phyloP scores from a whole-genome alignment of 2,329 filamentous ascomycete genomes.

The Aspergillus viridinutans region DNA sequence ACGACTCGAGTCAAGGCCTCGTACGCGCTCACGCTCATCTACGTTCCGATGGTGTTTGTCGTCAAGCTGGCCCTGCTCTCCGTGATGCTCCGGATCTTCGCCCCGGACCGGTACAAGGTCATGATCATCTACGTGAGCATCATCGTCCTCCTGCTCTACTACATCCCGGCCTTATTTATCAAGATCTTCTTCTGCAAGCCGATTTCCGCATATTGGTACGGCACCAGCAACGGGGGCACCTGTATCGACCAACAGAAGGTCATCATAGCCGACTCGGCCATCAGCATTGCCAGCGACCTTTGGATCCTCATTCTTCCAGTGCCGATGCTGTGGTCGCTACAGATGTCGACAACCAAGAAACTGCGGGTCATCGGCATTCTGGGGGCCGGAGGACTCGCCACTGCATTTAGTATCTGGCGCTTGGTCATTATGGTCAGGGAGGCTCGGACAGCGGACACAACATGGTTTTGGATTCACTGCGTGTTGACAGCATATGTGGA shows the following conservation, averaged over 20 bases:
- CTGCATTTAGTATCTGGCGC: conserved; percentile 21
- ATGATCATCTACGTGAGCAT: conserved; percentile 18
- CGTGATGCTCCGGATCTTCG: conserved; percentile 24
- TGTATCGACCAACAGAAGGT: conserved; percentile 26
- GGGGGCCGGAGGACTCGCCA: conserved; percentile 25
- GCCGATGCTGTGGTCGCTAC: conserved; percentile 23
- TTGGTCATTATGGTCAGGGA: conserved; percentile 22
- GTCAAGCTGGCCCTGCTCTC: conserved; percentile 26
- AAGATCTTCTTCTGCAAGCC: conserved; percentile 26
- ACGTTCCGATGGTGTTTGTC: conserved; percentile 24
- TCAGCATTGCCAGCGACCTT: conserved; percentile 24
- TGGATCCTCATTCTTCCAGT: conserved; percentile 25
- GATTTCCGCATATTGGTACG: conserved; percentile 22
- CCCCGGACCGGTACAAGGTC: conserved; percentile 17
- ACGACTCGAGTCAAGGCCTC: conserved; percentile 12
- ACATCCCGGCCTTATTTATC: conserved; percentile 22
- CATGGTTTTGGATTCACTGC: conserved; percentile 21
- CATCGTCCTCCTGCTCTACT: conserved; percentile 21
- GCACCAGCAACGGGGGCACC: conserved; percentile 6
- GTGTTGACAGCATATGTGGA: conserved; percentile 22
- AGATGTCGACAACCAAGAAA: conserved; percentile 19
- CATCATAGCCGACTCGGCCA: conserved; percentile 23
- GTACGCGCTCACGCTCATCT: conserved; percentile 26
- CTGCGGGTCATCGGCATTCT: conserved; percentile 23
- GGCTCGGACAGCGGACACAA: conserved; percentile 19